These are phyloP conservation scores for Chaetoceros muelleri DNA, from an alignment of 108 stramenopile genomes.

Conservation along the genomic window DNA sequence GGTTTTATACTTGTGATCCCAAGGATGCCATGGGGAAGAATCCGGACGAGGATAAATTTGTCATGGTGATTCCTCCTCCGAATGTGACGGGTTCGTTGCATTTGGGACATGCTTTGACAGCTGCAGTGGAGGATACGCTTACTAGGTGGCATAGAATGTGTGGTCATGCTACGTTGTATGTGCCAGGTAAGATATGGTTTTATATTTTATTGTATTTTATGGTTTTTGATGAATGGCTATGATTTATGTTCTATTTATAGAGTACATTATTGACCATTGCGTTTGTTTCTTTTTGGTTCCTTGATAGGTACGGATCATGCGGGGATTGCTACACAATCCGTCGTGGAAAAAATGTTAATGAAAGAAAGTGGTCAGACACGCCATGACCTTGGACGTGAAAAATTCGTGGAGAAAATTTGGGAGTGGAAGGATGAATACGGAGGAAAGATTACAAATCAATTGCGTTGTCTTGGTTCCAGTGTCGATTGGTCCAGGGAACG, in stretches of 20 bases:
- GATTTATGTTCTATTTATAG: conserved; percentile 13
- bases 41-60: conserved; percentile 79
- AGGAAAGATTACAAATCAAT: conserved; percentile 81
- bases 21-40: conserved; percentile 42
- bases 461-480: conserved; percentile 78
- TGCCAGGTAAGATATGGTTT: conserved; percentile 63
- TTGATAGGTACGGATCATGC: conserved; percentile 97
- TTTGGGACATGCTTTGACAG: conserved; percentile 97
- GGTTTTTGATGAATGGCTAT: neutral
- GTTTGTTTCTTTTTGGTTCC: neutral
- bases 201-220: conserved; percentile 3
- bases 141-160: conserved; percentile 98
- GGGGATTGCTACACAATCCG: conserved; percentile 98
- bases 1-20: conserved; percentile 87
- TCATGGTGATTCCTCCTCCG: conserved; percentile 99
- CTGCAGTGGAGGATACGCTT: conserved; percentile 95
- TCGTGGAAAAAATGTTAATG: conserved; percentile 97
- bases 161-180: conserved; percentile 95
- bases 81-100: conserved; percentile 98
- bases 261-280: conserved; percentile 25
- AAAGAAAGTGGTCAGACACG: conserved; percentile 84
- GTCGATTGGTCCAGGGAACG: conserved; percentile 97
- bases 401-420: conserved; percentile 95
- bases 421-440: conserved; percentile 98
- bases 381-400: conserved; percentile 95